Evolutionary conservation across 2,329 filamentous ascomycete species (phyloP).

Genomic region (Cytospora mali): DNA sequence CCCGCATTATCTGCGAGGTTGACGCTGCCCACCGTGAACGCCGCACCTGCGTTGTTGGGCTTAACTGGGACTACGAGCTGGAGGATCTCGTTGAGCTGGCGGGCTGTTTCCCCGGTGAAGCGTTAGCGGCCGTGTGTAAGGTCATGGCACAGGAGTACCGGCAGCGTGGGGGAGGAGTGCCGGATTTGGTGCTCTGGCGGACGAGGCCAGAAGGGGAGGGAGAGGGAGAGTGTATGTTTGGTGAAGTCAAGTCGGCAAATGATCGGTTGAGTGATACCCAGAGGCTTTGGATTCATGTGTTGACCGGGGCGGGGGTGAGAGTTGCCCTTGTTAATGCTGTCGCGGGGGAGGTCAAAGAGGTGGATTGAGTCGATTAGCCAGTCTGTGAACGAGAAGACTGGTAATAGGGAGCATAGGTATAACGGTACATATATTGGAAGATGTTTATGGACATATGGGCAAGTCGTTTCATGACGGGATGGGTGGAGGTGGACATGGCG

Average conservation of each 20-base stretch:
- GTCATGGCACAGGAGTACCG: slow-evolving; percentile 95
- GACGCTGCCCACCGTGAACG: slow-evolving; percentile 69
- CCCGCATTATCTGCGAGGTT: slow-evolving; percentile 66
- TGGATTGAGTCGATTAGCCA: slow-evolving; percentile 36
- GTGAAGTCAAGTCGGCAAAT: slow-evolving; percentile 81
- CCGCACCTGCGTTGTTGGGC: slow-evolving; percentile 83
- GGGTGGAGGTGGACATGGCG: neutral
- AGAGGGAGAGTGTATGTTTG: slow-evolving; percentile 69
- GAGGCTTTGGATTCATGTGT: slow-evolving; percentile 92
- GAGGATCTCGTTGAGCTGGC: slow-evolving; percentile 80
- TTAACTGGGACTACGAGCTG: slow-evolving; percentile 86
- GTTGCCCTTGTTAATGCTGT: slow-evolving; percentile 78
- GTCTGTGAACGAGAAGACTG: no score
- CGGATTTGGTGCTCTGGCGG: slow-evolving; percentile 90
- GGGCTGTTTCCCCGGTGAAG: slow-evolving; percentile 75
- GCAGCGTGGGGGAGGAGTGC: slow-evolving; percentile 82
- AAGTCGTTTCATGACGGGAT: no score
- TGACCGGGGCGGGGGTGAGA: slow-evolving; percentile 79
- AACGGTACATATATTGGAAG: no score
- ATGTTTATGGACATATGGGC: neutral
- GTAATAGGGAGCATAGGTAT: no score
- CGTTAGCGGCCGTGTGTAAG: slow-evolving; percentile 83
- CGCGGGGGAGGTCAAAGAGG: slow-evolving; percentile 53
- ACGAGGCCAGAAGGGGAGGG: slow-evolving; percentile 33
- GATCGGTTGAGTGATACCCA: slow-evolving; percentile 96